A percentile compares a stretch with the other conserved stretches of the same genome.
Evolutionary conservation across 805 yeast species (phyloP).

Genomic region (Cyberlindnera americana): DNA sequence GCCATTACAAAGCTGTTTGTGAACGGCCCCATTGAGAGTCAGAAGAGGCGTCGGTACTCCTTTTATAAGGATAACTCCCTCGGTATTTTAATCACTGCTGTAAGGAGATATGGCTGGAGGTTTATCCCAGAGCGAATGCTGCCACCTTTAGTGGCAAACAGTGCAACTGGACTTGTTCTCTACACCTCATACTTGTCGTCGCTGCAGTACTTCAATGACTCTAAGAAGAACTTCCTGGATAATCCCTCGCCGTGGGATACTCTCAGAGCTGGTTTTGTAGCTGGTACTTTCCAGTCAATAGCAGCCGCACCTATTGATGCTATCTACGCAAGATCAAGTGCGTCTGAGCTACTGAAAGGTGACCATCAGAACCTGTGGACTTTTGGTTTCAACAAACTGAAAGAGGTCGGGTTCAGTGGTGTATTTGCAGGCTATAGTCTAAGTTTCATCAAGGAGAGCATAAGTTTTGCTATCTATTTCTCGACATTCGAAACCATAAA

Average conservation of each 20-base stretch:
- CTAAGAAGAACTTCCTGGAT: conserved; percentile 20
- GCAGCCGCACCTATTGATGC: conserved; percentile 96
- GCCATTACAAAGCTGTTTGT: conserved; percentile 57
- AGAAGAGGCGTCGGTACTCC: conserved; percentile 38
- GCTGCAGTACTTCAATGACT: conserved; percentile 36
- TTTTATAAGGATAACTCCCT: conserved; percentile 66
- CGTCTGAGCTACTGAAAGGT: conserved; percentile 68
- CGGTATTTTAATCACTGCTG: conserved; percentile 68
- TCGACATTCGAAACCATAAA: conserved; percentile 76
- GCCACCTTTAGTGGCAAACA: conserved; percentile 86
- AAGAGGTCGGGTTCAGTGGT: conserved; percentile 74
- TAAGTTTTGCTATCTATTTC: conserved; percentile 84
- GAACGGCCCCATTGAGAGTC: conserved; percentile 32
- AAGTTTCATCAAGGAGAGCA: conserved; percentile 70
- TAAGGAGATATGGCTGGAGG: conserved; percentile 77
- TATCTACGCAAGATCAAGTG: conserved; percentile 73
- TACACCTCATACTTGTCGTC: conserved; percentile 76
- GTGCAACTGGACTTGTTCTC: conserved; percentile 81
- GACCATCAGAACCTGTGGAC: conserved; percentile 70
- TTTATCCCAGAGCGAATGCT: conserved; percentile 75
- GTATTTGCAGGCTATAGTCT: conserved; percentile 89
- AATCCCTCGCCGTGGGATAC: conserved; percentile 46
- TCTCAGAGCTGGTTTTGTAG: conserved; percentile 74
- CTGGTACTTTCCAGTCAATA: conserved; percentile 84
- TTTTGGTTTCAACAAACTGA: conserved; percentile 65